Base-by-base conservation (phyloP, 768 basidiomycete genomes). In the Sporobolomyces roseus region DNA sequence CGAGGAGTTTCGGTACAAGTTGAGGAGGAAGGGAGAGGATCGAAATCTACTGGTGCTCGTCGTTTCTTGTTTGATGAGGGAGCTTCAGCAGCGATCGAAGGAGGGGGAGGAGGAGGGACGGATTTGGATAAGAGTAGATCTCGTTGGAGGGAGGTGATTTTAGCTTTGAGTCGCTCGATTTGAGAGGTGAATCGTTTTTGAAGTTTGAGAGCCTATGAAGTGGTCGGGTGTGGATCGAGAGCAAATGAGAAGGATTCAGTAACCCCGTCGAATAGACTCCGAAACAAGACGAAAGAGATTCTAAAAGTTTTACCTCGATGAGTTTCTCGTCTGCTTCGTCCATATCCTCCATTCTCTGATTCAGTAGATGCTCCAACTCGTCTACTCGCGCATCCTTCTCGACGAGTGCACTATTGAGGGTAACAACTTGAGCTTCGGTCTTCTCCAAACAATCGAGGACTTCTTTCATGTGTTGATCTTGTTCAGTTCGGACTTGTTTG, bases 251-350 rank as follows among this genome's bases (percentile, higher is more conserved):
- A 17, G 46, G 7, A n/a, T n/a, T 48, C 46, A 48, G 46, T 48
- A 21, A 38, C 55, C 32, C 17, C 6, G 21, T 2, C 5, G 27
- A 0, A n/a, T n/a, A n/a, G n/a, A n/a, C n/a, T n/a, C 17, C 6
- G 23, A 14, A 7, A n/a, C n/a, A 21, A 33, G 12, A 23, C 45
- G 10, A 21, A 21, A 13, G 45, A 17, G 45, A 46, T 14, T 10
- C 12, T 13, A 7, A 46, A 13, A 21, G 23, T n/a, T 56, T 52
- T 30, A 61, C 70, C 32, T 72, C 66, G 41, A 72, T 63, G 25
- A 67, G 59, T 58, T 72, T 72, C 53, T 72, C 70, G 17, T 72
- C 61, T 21, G 70, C 63, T 30, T 72, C 66, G 41, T 72, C 70
- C 10, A 72, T 63, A 29, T 72, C 70, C 17, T 56, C 25, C 35